phyloP scores from a whole-genome alignment of 495 filamentous ascomycete species.

The Amniculicola lignicola region DNA sequence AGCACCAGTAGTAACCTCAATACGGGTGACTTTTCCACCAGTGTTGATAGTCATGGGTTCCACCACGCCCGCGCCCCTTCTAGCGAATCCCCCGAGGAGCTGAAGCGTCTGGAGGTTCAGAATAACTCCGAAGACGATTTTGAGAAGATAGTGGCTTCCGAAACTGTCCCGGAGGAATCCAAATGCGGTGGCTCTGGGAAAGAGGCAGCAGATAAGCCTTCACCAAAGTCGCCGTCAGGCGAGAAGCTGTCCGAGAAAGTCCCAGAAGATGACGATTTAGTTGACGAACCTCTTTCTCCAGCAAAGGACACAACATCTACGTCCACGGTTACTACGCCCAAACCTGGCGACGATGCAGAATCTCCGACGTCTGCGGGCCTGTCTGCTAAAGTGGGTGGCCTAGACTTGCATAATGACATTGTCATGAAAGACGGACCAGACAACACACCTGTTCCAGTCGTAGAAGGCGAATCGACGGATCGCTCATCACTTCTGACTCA shows the following conservation, averaged over 20 bases:
- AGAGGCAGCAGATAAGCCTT: slow-evolving; percentile 20
- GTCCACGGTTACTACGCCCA: slow-evolving; percentile 36
- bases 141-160: slow-evolving; percentile 77
- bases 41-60: slow-evolving; percentile 44
- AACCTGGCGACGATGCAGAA: slow-evolving; percentile 38
- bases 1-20: slow-evolving; percentile 45
- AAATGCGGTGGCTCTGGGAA: slow-evolving; percentile 52
- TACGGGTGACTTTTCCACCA: slow-evolving; percentile 44
- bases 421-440: slow-evolving; percentile 36
- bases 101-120: slow-evolving; percentile 59
- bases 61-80: slow-evolving; percentile 47
- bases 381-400: slow-evolving; percentile 50
- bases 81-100: slow-evolving; percentile 47
- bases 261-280: slow-evolving; percentile 56
- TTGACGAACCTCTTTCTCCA: slow-evolving; percentile 66
- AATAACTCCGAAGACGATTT: slow-evolving; percentile 87
- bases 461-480: slow-evolving; percentile 19
- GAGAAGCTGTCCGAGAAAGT: slow-evolving; percentile 13
- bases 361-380: slow-evolving; percentile 53
- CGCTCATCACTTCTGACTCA: slow-evolving; percentile 28
- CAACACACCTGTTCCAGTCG: neutral
- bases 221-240: slow-evolving; percentile 13
- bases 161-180: slow-evolving; percentile 63
- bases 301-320: slow-evolving; percentile 42
- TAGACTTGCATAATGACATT: slow-evolving; percentile 51